A percentile compares a stretch with the other conserved stretches of the same genome.
Conservation (phyloP, 768 basidiomycete genomes). For the Lepiota subincarnata region DNA sequence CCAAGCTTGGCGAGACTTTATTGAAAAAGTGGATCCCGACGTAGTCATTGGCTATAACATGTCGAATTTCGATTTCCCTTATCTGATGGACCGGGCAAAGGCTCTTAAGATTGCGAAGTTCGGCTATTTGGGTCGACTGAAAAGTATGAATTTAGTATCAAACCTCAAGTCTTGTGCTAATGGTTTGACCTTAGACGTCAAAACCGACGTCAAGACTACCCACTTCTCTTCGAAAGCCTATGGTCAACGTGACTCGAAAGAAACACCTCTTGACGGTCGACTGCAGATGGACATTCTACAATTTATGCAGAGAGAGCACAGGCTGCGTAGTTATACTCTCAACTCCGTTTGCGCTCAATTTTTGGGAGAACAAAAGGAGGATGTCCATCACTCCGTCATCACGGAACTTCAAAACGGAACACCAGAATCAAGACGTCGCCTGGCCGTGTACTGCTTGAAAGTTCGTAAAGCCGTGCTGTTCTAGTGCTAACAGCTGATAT, state of each 20-base stretch:
- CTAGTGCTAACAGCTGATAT: not conserved
- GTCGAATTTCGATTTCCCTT: conserved; percentile 92
- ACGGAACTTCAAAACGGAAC: conserved; percentile 98
- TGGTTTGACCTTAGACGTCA: conserved; percentile 45
- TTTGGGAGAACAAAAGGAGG: conserved; percentile 97
- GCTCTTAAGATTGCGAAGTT: conserved; percentile 70
- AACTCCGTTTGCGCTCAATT: conserved; percentile 98
- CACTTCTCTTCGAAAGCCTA: conserved; percentile 99
- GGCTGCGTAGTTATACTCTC: conserved; percentile 92
- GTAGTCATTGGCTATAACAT: conserved; percentile 97
- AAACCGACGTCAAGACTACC: conserved; percentile 82
- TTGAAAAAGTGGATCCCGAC: conserved; percentile 89
- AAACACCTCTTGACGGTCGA: conserved; percentile 85
- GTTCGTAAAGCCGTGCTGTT: conserved; percentile 31
- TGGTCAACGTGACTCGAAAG: conserved; percentile 95
- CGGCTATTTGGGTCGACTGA: conserved; percentile 70
- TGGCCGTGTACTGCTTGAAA: conserved; percentile 98
- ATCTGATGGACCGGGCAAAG: conserved; percentile 89
- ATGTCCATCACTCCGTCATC: conserved; percentile 97
- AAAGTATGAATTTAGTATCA: conserved; percentile 39
- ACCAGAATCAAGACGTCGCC: conserved; percentile 82
- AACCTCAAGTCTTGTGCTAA: conserved; percentile 3
- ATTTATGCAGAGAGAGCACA: conserved; percentile 98
- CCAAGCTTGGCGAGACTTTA: conserved; percentile 83
- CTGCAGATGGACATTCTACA: conserved; percentile 94